Base-by-base conservation (phyloP, 768 basidiomycete species). In the Boletus barrowsii region DNA sequence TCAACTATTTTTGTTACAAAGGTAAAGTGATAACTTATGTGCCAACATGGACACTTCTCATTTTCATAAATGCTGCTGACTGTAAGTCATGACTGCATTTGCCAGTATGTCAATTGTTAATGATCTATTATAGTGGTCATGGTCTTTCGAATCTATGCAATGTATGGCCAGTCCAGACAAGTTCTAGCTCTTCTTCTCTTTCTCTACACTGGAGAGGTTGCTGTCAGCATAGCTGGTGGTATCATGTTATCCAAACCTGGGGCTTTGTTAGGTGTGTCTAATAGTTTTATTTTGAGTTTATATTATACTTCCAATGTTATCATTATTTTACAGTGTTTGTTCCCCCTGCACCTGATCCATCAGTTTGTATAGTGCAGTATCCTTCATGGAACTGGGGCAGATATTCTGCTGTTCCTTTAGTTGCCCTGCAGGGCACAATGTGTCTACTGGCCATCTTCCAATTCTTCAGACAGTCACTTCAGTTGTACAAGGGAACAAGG, bases 121-220 rank as follows among this genome's bases (percentile, higher is more conserved):
- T 1, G 32, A 30, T 14, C 36, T 9, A 35, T 42, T 37, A 2
- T 18, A 59, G 58, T 57, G 17, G 11, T 59, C 10, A 59, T 59
- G 58, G n/a, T 59, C 5, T 42, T 46, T 18, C 50, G 55, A 24
- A 40, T 57, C 10, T 59, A 57, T 49, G 58, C 58, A 24, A 17
- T 59, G 30, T 57, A 42, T 20, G 32, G 44, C 3, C 47, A 7
- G 17, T 57, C 58, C 13, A 49, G 43, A 22, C 10, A 0, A 6
- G 18, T 57, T 6, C 45, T 57, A 5, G 2, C 3, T 4, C 2
- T 52, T 17, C 55, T 59, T 13, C 30, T 59, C 3, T 35, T 53
- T 10, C 24, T 58, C 8, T 58, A 26, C 5, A 5, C 3, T 15
- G 43, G 8, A 18, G 47, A 44, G 5, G 5, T 58, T 42, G 15